Conservation (phyloP, 139 green algal genomes). For the Chlamydomonas incerta region DNA sequence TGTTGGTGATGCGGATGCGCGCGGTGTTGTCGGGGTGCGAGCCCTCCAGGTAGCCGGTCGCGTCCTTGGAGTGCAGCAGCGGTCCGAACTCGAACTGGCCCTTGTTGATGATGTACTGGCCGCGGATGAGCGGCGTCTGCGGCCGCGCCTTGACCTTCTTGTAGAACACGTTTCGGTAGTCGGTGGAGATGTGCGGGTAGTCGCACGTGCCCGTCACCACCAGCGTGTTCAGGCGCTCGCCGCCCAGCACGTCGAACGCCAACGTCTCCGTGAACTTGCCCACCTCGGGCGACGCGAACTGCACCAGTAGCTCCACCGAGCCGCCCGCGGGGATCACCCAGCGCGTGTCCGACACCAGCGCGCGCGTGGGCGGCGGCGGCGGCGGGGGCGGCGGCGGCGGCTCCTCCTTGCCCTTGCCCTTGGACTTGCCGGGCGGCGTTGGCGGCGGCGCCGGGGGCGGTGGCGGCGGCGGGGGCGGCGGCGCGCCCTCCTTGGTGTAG, state of each 20-base stretch:
- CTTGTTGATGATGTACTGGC: slow-evolving; percentile 75
- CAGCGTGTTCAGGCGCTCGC: slow-evolving; percentile 57
- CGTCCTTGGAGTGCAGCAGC: slow-evolving; percentile 69
- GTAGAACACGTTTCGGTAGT: slow-evolving; percentile 78
- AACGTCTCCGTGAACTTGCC: slow-evolving; percentile 66
- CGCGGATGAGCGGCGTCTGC: slow-evolving; percentile 56
- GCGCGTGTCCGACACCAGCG: slow-evolving; percentile 34
- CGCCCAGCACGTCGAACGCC: slow-evolving; percentile 75
- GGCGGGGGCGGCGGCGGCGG: slow-evolving; percentile 33
- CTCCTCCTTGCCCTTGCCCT: slow-evolving; percentile 8
- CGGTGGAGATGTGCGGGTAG: slow-evolving; percentile 77
- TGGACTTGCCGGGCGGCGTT: neutral
- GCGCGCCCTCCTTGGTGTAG: slow-evolving; percentile 34
- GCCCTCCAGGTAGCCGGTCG: slow-evolving; percentile 51
- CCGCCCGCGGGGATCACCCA: slow-evolving; percentile 72
- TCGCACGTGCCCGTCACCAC: slow-evolving; percentile 66
- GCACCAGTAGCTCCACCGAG: slow-evolving; percentile 64
- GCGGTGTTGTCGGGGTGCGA: slow-evolving; percentile 70
- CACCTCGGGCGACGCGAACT: slow-evolving; percentile 60
- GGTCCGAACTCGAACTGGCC: slow-evolving; percentile 85
- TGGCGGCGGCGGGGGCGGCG: slow-evolving; percentile 1
- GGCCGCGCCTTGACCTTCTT: slow-evolving; percentile 70
- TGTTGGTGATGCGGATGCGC: slow-evolving; percentile 84
- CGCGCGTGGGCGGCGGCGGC: slow-evolving; percentile 3
- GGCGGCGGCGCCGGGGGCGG: neutral